Percentiles rank a stretch among this genome's conserved stretches.
phyloP scores from a whole-genome alignment of 768 basidiomycete species.

The Cyathus striatus region DNA sequence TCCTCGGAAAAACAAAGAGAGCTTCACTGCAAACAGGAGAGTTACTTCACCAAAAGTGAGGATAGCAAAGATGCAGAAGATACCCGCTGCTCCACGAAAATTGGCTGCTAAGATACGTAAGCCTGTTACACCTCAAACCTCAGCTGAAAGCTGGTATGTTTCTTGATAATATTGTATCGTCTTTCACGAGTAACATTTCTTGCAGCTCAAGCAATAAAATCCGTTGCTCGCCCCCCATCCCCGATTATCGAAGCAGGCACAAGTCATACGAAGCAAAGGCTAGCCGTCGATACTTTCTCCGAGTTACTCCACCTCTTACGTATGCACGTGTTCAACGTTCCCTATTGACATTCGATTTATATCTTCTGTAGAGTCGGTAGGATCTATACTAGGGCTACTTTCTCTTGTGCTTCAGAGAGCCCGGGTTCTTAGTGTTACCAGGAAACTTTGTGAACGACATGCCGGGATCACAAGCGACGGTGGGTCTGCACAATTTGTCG shows the following conservation, averaged over 20 bases:
- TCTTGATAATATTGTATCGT: background rate
- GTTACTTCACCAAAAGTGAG: conserved; percentile 15
- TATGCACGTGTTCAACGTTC: conserved; percentile 23
- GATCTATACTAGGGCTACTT: conserved; percentile 64
- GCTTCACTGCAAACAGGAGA: conserved; percentile 5
- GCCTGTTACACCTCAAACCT: conserved; percentile 41
- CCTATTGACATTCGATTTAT: background rate
- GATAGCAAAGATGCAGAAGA: conserved; percentile 12
- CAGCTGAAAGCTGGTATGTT: conserved; percentile 32
- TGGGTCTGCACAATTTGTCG: conserved; percentile 17
- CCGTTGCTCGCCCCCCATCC: conserved; percentile 24
- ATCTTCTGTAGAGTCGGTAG: conserved; percentile 39
- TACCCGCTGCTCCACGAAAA: conserved; percentile 21
- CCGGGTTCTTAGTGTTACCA: conserved; percentile 58
- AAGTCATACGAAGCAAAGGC: conserved; percentile 2
- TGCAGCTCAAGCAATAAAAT: conserved; percentile 22
- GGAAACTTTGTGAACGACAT: conserved; percentile 53
- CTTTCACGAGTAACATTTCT: conserved; percentile 4
- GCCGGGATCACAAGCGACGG: conserved; percentile 39
- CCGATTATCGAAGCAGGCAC: conserved; percentile 10
- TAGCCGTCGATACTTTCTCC: conserved; percentile 34
- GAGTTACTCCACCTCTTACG: conserved; percentile 47
- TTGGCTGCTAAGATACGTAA: conserved; percentile 21
- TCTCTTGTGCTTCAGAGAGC: conserved; percentile 64
- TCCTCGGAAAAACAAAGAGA: conserved; percentile 13